phyloP scores from a whole-genome alignment of 192 early-diverging fungal genomes.

The Podila minutissima region DNA sequence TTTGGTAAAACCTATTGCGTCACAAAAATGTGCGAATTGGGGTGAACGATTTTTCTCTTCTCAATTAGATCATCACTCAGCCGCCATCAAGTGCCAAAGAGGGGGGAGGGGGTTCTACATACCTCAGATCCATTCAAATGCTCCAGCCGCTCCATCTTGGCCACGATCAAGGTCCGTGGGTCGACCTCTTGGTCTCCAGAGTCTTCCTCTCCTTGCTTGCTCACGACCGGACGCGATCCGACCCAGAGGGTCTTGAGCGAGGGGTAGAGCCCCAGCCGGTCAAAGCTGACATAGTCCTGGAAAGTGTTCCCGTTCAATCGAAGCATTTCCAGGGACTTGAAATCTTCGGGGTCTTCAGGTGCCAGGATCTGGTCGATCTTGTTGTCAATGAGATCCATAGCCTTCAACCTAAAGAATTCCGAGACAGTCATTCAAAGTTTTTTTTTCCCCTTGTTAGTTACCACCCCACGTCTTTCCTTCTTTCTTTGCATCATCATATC shows the following conservation, averaged over 20 bases:
- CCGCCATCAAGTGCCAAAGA: neutral
- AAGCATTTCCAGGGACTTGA: slow-evolving; percentile 47
- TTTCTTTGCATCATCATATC: neutral
- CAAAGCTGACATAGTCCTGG: slow-evolving; percentile 53
- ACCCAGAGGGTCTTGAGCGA: slow-evolving; percentile 52
- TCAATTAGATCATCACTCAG: neutral
- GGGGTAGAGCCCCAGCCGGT: slow-evolving; percentile 51
- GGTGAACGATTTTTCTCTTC: neutral
- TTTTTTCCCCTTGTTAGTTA: no score
- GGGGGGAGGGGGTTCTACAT: neutral
- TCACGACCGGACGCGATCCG: slow-evolving; percentile 55
- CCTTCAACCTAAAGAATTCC: slow-evolving; percentile 40
- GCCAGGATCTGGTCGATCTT: slow-evolving; percentile 22
- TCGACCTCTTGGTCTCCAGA: neutral
- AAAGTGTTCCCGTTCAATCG: slow-evolving; percentile 57
- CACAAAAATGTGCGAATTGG: neutral
- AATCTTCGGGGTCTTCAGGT: slow-evolving; percentile 30
- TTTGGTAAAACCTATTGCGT: slow-evolving; percentile 41
- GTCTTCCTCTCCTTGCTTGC: neutral
- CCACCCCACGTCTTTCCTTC: no score
- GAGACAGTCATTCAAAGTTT: no score
- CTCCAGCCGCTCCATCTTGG: slow-evolving; percentile 51
- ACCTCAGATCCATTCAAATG: slow-evolving; percentile 63
- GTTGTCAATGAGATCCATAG: slow-evolving; percentile 59
- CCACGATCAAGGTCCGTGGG: slow-evolving; percentile 37